Evolutionary conservation across 2,329 filamentous ascomycete species (phyloP).

Genomic region (Fusarium kyushuense): DNA sequence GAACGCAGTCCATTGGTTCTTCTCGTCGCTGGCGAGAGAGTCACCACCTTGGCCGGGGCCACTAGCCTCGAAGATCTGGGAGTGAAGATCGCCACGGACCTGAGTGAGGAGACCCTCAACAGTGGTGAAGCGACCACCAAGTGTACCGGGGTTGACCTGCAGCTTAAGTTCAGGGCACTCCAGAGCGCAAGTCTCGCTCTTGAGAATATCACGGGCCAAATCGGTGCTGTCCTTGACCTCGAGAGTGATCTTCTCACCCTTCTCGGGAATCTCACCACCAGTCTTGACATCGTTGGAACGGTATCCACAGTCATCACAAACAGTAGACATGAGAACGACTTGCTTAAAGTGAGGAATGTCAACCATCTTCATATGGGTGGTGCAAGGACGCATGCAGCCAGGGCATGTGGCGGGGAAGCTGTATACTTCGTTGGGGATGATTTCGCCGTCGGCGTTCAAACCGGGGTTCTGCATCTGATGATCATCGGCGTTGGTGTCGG

Average conservation of each 20-base stretch:
- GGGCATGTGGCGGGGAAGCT: constrained; percentile 92
- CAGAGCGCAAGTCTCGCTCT: constrained; percentile 91
- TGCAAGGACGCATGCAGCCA: constrained; percentile 86
- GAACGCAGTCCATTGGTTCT: constrained; percentile 82
- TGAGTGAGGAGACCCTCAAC: constrained; percentile 94
- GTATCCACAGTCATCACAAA: constrained; percentile 92
- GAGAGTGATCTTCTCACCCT: constrained; percentile 86
- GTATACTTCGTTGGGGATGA: constrained; percentile 93
- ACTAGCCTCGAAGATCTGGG: constrained; percentile 87
- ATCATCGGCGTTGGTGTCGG: constrained; percentile 69
- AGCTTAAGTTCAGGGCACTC: constrained; percentile 89
- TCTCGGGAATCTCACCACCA: constrained; percentile 88
- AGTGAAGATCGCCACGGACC: constrained; percentile 88
- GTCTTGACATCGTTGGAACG: constrained; percentile 98
- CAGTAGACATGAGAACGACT: constrained; percentile 94
- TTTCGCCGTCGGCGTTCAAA: constrained; percentile 74
- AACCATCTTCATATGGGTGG: constrained; percentile 98
- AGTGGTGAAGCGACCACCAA: constrained; percentile 96
- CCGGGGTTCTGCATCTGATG: constrained; percentile 66
- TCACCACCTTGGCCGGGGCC: constrained; percentile 74
- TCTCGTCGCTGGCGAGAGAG: constrained; percentile 75
- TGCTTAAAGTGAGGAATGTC: constrained; percentile 98
- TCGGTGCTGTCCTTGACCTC: constrained; percentile 77
- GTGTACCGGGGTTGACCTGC: constrained; percentile 89
- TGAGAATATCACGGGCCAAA: constrained; percentile 91